Evolutionary conservation across 1,139 yeast genomes (phyloP), one percentile per base, ranked within the genome.

Genomic region (Suhomyces atakaporum): DNA sequence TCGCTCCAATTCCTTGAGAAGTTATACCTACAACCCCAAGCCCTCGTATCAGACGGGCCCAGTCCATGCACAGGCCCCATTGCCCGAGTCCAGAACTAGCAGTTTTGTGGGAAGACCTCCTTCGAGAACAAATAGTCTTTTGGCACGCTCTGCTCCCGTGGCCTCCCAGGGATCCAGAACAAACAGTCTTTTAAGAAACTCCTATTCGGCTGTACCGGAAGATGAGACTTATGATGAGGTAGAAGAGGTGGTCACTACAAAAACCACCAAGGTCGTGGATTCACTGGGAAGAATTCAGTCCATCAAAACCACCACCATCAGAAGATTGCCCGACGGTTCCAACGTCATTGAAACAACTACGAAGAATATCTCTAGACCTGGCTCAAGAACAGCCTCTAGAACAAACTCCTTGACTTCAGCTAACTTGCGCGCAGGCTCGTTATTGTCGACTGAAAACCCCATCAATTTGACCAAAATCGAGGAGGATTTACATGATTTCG

Each of bases 281-380:
- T 45, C 69, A 4, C 61, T 48, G 27, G 77, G 77, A 6, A 53
- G 75, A 43, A 64, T 71, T 2, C 64, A 55, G 38, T 67, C 74
- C 4, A 61, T 71, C 27, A 71, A 75, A 16, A 69, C 73, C 5
- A 66, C 69, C 44, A 69, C 73, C 8, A 59, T 65, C 26, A 62
- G 62, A 42, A 61, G 66, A 1, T 48, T 69, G 31, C 68, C 75
- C 3, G 76, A 71, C 47, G 77, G 77, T 2, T 66, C 75, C 25
- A 69, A 66, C 38, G 58, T 69, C 23, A 66, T 68, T 35, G 75
- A 71, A 47, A 70, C 75, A 3, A 66, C 70, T 19, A 69, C 75
- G 12, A 69, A 64, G 39, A 70, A 69, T 38, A 63, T 69, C 12
- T 65, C 73, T 5, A 51, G 75, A 26, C 46, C 58, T 18, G 61